phyloP scores from a whole-genome alignment of 2,329 filamentous ascomycete genomes.

The Aspergillus niger region DNA sequence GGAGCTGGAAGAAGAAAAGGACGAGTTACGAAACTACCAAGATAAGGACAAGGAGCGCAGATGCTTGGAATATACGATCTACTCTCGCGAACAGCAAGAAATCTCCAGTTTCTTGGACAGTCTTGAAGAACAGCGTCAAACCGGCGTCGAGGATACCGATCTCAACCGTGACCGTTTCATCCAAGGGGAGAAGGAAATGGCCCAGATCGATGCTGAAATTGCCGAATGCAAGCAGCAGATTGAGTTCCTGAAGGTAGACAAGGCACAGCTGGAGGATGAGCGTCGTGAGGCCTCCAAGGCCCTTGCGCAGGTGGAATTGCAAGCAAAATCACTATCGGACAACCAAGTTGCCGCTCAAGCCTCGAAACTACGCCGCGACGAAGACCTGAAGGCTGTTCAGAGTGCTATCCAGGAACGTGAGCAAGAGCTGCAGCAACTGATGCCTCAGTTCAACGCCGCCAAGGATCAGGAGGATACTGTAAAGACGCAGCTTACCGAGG shows the following conservation, averaged over 20 bases:
- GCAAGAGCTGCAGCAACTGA: slow-evolving; percentile 70
- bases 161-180: slow-evolving; percentile 75
- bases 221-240: slow-evolving; percentile 78
- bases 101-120: slow-evolving; percentile 76
- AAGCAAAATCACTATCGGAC: slow-evolving; percentile 78
- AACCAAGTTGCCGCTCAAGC: slow-evolving; percentile 78
- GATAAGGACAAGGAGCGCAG: slow-evolving; percentile 90
- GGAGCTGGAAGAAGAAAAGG: slow-evolving; percentile 95
- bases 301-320: slow-evolving; percentile 82
- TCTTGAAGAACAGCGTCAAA: slow-evolving; percentile 78
- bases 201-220: slow-evolving; percentile 75
- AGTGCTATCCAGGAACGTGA: slow-evolving; percentile 75
- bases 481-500: slow-evolving; percentile 71
- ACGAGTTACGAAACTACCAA: slow-evolving; percentile 90
- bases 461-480: slow-evolving; percentile 72
- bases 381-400: slow-evolving; percentile 71
- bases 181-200: slow-evolving; percentile 76
- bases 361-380: slow-evolving; percentile 68
- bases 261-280: slow-evolving; percentile 85
- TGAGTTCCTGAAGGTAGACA: slow-evolving; percentile 81
- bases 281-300: slow-evolving; percentile 76
- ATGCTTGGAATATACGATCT: slow-evolving; percentile 92
- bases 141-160: slow-evolving; percentile 81
- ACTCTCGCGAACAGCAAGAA: slow-evolving; percentile 82
- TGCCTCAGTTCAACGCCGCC: slow-evolving; percentile 73